Conservation (phyloP, 2,329 filamentous ascomycete species). For the Sporothrix luriei region DNA sequence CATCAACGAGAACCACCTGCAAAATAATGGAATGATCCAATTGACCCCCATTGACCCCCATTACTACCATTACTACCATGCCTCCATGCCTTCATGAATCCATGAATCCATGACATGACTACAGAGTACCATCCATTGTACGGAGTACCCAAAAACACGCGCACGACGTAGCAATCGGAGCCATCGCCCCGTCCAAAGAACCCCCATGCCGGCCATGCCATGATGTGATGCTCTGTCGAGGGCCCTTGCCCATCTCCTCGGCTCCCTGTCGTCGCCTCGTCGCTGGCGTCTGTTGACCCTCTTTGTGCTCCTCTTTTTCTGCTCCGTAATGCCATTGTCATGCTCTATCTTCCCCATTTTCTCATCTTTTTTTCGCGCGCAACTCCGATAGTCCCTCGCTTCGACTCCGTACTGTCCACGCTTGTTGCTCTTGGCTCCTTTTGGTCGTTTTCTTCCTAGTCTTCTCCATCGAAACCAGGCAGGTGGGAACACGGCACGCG, state of each 20-base stretch:
- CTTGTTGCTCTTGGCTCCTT: neutral
- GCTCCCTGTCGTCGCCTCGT: neutral
- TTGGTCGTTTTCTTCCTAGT: neutral
- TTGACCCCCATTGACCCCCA: neutral
- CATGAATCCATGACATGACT: no score
- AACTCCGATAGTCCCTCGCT: constrained; percentile 12
- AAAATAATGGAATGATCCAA: constrained; percentile 4
- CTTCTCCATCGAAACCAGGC: constrained; percentile 8
- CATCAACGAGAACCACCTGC: neutral
- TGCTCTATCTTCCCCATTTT: neutral
- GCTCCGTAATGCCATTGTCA: constrained; percentile 15
- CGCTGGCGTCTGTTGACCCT: constrained; percentile 3
- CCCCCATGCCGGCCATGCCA: constrained; percentile 18
- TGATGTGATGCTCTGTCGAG: constrained; percentile 21
- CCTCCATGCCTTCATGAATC: no score
- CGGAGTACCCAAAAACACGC: constrained; percentile 14
- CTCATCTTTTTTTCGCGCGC: constrained; percentile 17
- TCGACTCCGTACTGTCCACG: neutral
- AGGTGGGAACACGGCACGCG: constrained; percentile 26
- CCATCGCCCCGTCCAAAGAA: constrained; percentile 13
- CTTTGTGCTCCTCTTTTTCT: constrained; percentile 19
- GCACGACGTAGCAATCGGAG: constrained; percentile 19
- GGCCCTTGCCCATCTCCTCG: neutral
- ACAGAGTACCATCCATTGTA: neutral
- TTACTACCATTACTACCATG: neutral